phyloP scores from a whole-genome alignment of 306 rosid species.

The Quercus mongolica region DNA sequence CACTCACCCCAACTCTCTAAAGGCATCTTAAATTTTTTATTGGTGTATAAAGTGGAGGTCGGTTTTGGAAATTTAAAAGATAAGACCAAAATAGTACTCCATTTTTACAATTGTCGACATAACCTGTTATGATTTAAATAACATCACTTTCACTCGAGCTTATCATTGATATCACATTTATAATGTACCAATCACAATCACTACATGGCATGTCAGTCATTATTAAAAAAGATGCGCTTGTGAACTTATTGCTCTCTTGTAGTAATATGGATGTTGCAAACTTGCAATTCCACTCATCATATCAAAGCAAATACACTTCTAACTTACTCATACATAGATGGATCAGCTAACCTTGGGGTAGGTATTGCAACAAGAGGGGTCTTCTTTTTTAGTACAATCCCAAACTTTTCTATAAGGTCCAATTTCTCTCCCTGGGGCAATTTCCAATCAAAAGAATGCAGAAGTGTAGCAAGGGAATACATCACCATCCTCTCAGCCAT shows the following conservation, averaged over 20 bases:
- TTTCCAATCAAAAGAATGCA: constrained; percentile 70
- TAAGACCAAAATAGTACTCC: too few species aligned
- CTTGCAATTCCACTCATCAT: background rate
- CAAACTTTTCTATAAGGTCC: constrained; percentile 11
- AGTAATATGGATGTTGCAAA: background rate
- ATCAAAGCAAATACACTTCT: background rate
- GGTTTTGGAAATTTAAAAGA: too few species aligned
- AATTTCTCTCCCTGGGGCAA: constrained; percentile 34
- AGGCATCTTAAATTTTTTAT: too few species aligned
- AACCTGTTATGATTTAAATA: accelerated
- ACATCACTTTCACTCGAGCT: accelerated
- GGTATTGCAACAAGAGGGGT: constrained; percentile 53
- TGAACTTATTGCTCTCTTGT: too few species aligned
- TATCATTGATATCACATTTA: too few species aligned
- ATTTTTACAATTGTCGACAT: too few species aligned
- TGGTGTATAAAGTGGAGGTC: too few species aligned
- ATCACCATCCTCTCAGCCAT: constrained; percentile 75
- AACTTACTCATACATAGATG: constrained; percentile 33
- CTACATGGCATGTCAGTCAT: too few species aligned
- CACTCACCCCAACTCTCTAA: too few species aligned
- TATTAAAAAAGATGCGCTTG: too few species aligned
- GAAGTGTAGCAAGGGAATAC: constrained; percentile 49
- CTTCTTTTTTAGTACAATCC: constrained; percentile 58
- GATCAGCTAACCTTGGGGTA: constrained; percentile 40
- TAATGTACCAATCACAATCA: too few species aligned